Conservation (phyloP, 1,284 basidiomycete genomes). For the Cutaneotrichosporon curvatum region DNA sequence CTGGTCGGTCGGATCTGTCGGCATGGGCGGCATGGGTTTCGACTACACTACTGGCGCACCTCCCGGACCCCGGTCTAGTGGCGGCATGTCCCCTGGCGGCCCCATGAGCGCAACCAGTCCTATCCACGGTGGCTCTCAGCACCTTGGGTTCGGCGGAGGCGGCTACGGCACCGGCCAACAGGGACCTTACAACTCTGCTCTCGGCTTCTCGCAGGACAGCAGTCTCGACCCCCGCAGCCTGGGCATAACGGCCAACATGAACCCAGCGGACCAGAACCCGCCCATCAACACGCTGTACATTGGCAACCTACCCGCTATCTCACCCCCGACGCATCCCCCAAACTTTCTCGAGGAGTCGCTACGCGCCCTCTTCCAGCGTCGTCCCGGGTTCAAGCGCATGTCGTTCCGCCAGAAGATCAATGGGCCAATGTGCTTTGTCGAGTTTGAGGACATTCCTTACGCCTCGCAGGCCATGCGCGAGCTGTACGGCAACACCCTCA, state of each 20-base stretch:
- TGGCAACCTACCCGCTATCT: constrained; percentile 78
- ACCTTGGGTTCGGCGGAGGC: not conserved
- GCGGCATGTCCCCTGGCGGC: constrained; percentile 4
- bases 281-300: constrained; percentile 91
- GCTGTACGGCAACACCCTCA: constrained; percentile 82
- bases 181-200: constrained; percentile 2
- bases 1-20: constrained; percentile 36
- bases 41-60: constrained; percentile 8
- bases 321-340: constrained; percentile 56
- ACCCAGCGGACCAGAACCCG: constrained; percentile 71
- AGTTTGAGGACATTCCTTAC: constrained; percentile 83
- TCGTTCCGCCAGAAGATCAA: constrained; percentile 93
- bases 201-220: constrained; percentile 8
- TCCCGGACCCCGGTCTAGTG: constrained; percentile 4
- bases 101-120: not conserved
- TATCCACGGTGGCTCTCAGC: not conserved
- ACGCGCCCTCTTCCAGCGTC: constrained; percentile 67
- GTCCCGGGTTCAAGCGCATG: constrained; percentile 79
- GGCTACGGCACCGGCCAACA: constrained; percentile 11
- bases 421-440: constrained; percentile 95
- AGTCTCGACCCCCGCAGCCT: constrained; percentile 15
- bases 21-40: constrained; percentile 23
- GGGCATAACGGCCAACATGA: constrained; percentile 36
- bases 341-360: constrained; percentile 79
- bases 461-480: constrained; percentile 81